phyloP scores from a whole-genome alignment of 345 rosid genomes.

The Ricinus communis region DNA sequence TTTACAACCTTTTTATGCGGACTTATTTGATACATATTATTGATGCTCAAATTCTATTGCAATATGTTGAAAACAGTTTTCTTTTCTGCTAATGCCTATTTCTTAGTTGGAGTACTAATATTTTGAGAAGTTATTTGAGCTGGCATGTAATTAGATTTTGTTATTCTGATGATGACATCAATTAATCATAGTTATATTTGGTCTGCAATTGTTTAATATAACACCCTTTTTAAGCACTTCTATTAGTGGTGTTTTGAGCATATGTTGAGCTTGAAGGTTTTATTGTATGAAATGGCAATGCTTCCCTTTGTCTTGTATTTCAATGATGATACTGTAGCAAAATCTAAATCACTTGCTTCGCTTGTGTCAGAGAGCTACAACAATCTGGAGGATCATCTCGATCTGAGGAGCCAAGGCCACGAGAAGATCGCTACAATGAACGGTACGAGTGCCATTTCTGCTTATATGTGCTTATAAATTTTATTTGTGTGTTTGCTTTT shows the following conservation, averaged over 20 bases:
- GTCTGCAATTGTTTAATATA: neutral
- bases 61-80: neutral
- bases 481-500: neutral
- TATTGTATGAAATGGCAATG: neutral
- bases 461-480: neutral
- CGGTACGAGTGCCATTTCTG: slow-evolving; percentile 42
- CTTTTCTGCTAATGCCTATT: neutral
- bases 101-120: neutral
- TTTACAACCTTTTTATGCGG: neutral
- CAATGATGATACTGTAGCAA: neutral
- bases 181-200: neutral
- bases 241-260: neutral
- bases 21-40: neutral
- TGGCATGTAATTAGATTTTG: neutral
- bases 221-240: neutral
- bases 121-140: neutral
- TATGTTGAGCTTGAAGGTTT: neutral
- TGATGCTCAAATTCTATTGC: neutral
- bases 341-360: neutral
- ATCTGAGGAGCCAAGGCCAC: slow-evolving; percentile 82
- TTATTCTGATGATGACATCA: too few species aligned
- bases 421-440: slow-evolving; percentile 63
- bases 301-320: neutral
- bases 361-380: slow-evolving; percentile 54
- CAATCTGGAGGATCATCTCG: slow-evolving; percentile 56